Evolutionary conservation across 352 stramenopile species (phyloP).

Genomic region (Globisporangium echinulatum): DNA sequence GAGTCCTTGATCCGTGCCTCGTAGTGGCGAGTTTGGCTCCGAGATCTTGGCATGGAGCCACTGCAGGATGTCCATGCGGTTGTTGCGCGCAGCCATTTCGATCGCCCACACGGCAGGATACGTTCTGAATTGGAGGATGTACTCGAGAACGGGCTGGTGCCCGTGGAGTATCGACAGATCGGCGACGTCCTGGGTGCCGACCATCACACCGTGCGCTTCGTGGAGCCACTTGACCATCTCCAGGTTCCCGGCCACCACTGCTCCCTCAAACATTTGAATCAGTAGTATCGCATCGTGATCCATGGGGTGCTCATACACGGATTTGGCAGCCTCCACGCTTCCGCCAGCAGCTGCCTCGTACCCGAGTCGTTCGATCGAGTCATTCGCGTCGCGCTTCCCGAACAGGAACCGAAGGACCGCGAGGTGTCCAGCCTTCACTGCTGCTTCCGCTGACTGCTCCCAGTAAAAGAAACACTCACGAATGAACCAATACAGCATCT

Average conservation of each 20-base stretch:
- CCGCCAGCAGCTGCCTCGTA: background rate
- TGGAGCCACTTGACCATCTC: background rate
- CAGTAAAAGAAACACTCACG: too few species aligned
- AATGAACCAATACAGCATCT: too few species aligned
- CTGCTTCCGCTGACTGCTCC: background rate
- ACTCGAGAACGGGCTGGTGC: background rate
- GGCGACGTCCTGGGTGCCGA: background rate
- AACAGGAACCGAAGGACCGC: background rate
- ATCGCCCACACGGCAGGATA: background rate
- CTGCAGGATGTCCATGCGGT: background rate
- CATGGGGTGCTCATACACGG: background rate
- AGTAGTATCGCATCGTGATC: background rate
- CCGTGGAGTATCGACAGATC: too few species aligned
- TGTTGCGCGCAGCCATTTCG: background rate
- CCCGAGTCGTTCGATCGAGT: too few species aligned
- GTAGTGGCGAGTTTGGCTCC: background rate
- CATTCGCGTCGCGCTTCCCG: background rate
- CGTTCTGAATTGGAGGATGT: too few species aligned
- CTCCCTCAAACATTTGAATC: too few species aligned
- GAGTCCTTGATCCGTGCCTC: background rate
- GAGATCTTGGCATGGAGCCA: background rate
- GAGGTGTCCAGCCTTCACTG: background rate
- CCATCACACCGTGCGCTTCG: background rate
- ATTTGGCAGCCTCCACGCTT: background rate
- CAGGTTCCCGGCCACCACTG: background rate